phyloP scores from a whole-genome alignment of 352 stramenopile genomes.

The Phytophthora nicotianae region DNA sequence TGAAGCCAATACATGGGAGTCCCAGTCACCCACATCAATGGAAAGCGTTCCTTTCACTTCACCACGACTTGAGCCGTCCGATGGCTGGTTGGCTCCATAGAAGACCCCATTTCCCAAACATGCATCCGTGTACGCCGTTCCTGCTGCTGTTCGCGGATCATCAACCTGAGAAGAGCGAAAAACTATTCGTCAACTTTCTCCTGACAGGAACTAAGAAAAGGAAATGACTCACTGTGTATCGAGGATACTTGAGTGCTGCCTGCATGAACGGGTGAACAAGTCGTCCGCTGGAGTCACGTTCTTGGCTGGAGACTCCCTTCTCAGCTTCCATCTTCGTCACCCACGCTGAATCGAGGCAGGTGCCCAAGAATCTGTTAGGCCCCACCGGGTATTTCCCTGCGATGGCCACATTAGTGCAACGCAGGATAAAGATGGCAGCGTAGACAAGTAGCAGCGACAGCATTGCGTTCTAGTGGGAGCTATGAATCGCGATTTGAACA shows the following conservation, averaged over 20 bases:
- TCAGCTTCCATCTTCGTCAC: slow-evolving; percentile 35
- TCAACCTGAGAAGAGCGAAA: slow-evolving; percentile 18
- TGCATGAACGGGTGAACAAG: slow-evolving; percentile 53
- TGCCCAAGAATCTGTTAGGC: slow-evolving; percentile 55
- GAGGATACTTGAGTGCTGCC: slow-evolving; percentile 32
- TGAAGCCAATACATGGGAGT: not conserved
- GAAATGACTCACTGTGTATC: slow-evolving; percentile 25
- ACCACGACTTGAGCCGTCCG: not conserved
- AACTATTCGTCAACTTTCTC: not conserved
- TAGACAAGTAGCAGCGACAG: not conserved
- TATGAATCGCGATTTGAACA: not conserved
- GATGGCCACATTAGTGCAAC: not conserved
- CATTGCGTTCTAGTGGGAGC: not conserved
- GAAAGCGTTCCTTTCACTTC: not conserved
- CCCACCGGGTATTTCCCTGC: slow-evolving; percentile 13
- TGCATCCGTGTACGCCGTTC: not conserved
- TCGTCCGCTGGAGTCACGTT: slow-evolving; percentile 35
- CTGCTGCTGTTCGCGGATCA: slow-evolving; percentile 10
- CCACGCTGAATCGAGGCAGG: slow-evolving; percentile 50
- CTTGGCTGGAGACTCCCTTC: slow-evolving; percentile 23
- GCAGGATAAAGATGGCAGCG: not conserved
- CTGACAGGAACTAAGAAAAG: not conserved
- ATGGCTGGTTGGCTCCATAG: not conserved
- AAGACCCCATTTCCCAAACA: not conserved
- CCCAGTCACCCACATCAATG: not conserved